A percentile compares a stretch with the other conserved stretches of the same genome.
These are phyloP conservation scores for Scortechinia acanthostroma DNA, from an alignment of 2,329 filamentous ascomycete genomes.

Conservation along the genomic window DNA sequence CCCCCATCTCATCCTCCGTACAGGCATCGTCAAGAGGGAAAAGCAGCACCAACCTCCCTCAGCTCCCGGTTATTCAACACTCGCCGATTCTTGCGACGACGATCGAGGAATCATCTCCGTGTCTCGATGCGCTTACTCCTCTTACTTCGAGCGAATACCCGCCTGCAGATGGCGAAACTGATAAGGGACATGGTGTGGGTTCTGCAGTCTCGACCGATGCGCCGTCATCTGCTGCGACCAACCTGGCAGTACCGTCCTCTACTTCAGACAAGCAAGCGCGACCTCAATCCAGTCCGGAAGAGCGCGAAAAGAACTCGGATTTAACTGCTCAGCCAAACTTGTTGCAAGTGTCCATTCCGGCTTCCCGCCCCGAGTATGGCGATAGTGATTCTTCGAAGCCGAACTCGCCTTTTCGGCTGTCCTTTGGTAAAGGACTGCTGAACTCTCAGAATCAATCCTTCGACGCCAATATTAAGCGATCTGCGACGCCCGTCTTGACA, in stretches of 20 bases:
- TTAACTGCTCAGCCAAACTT: conserved; percentile 11
- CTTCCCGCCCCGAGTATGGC: conserved; percentile 3
- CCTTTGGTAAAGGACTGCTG: conserved; percentile 19
- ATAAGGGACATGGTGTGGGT: no score
- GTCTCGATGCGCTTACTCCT: no score
- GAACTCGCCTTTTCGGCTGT: conserved; percentile 21
- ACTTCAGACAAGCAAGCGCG: conserved; percentile 13
- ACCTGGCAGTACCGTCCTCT: conserved; percentile 15
- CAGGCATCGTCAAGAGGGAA: conserved; percentile 2
- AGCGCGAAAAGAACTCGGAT: conserved; percentile 12
- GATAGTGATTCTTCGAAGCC: conserved; percentile 13
- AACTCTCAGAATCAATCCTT: no score
- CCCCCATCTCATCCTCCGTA: conserved; percentile 3
- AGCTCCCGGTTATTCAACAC: conserved; percentile 19
- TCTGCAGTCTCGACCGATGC: conserved; percentile 8
- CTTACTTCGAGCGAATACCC: no score
- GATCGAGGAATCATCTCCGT: conserved; percentile 15
- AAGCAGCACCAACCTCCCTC: conserved; percentile 15
- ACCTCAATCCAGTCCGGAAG: conserved; percentile 19
- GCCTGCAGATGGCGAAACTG: no score
- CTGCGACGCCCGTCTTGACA: no score
- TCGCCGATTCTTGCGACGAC: conserved; percentile 15
- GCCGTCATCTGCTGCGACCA: conserved; percentile 10
- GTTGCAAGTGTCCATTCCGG: background rate
- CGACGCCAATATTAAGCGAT: no score